These are phyloP conservation scores for Lanmaoa rubissima DNA, from an alignment of 768 basidiomycete genomes.

Conservation along the genomic window DNA sequence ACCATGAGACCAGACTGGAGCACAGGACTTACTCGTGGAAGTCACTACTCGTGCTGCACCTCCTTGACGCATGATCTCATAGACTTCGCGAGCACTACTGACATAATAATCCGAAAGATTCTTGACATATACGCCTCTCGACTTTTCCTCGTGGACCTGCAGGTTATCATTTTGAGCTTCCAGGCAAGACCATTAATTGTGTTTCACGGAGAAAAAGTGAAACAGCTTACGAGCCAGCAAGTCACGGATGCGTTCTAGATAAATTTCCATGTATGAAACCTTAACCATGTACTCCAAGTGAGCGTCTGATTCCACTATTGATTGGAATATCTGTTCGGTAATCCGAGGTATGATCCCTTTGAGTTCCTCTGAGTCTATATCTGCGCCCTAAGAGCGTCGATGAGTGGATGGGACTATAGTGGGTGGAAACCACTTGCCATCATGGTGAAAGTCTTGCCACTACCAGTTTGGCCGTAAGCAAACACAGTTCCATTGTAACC, in stretches of 20 bases:
- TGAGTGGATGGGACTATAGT: slow-evolving; percentile 8
- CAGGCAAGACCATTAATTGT: slow-evolving; percentile 8
- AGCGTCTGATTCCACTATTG: slow-evolving; percentile 92
- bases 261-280: slow-evolving; percentile 99
- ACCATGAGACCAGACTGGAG: neutral
- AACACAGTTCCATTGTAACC: slow-evolving; percentile 99
- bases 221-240: slow-evolving; percentile 82
- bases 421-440: slow-evolving; percentile 60
- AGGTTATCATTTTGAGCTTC: slow-evolving; percentile 96
- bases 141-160: slow-evolving; percentile 98
- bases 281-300: slow-evolving; percentile 98
- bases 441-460: slow-evolving; percentile 98
- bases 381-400: slow-evolving; percentile 68
- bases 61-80: slow-evolving; percentile 98
- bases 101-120: slow-evolving; percentile 98
- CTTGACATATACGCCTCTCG: slow-evolving; percentile 97
- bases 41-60: slow-evolving; percentile 88
- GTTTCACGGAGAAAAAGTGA: neutral
- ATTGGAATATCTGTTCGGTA: slow-evolving; percentile 98
- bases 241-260: slow-evolving; percentile 94
- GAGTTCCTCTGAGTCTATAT: slow-evolving; percentile 91
- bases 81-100: slow-evolving; percentile 91
- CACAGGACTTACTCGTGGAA: slow-evolving; percentile 75
- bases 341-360: slow-evolving; percentile 98
- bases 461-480: slow-evolving; percentile 96